Base-by-base conservation (phyloP, 1,139 yeast genomes). In the Hansenula anomala region DNA sequence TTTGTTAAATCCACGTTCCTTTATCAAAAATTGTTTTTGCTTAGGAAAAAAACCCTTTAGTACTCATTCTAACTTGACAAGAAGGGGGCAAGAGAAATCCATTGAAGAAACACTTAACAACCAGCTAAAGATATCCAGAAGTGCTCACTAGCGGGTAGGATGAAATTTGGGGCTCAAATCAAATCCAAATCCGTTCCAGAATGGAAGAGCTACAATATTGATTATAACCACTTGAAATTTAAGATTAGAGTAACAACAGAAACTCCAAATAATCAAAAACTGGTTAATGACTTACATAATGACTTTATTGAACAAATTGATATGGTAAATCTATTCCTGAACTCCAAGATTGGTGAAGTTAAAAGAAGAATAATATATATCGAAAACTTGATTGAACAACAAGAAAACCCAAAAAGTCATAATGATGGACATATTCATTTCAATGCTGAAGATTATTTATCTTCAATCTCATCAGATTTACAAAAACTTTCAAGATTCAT, bases 131-230 rank as follows among this genome's bases (percentile, higher is more conserved):
- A n/a, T n/a, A n/a, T n/a, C n/a, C n/a, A n/a, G n/a, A n/a, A n/a
- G n/a, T n/a, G n/a, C n/a, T n/a, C n/a, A n/a, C n/a, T n/a, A n/a
- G n/a, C n/a, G n/a, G 28, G 18, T 10, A 18, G 20, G 15, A 89
- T 89, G 97, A 90, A 88, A 64, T 89, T 88, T 63, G 96, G 96
- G 40, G 70, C 76, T 31, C 89, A 84, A 58, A 70, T 90, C 28
- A 67, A 75, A 37, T 78, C 75, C 47, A 71, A 88, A 51, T 84
- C 96, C 10, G 83, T 87, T 29, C 90, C 94, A 2, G 94, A 87
- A 63, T 90, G 97, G 97, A 75, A 75, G 54, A 75, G 78, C 47
- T 82, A 86, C 61, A 87, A 89, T 60, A 69, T 90, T 32, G 90
- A 87, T 56, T 90, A 90, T 60, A 82, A 86, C 50, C 86, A 80